A percentile compares a stretch with the other conserved stretches of the same genome.
These are phyloP conservation scores for Myrmaecium sp. DNA, from an alignment of 2,329 filamentous ascomycete genomes.

Conservation along the genomic window DNA sequence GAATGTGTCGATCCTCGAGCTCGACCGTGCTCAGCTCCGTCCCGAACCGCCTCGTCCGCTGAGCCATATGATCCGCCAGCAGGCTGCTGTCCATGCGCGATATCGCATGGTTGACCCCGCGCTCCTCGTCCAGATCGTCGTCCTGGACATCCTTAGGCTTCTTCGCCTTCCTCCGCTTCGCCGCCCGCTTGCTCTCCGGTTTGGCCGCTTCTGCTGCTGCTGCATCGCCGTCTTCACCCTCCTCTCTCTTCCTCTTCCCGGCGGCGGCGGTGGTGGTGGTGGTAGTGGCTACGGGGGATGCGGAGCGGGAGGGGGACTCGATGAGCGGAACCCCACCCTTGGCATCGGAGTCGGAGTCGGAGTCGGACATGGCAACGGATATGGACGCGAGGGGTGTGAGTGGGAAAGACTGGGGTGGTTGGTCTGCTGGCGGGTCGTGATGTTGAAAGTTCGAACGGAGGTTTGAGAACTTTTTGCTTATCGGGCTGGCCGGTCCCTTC, in stretches of 20 bases:
- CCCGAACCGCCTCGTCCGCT: constrained; percentile 62
- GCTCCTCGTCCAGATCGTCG: constrained; percentile 29
- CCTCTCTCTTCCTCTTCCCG: constrained; percentile 25
- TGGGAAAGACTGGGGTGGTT: constrained; percentile 5
- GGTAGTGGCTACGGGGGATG: constrained; percentile 9
- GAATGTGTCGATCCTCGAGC: constrained; percentile 63
- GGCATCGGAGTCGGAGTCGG: constrained; percentile 28
- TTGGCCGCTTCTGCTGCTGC: no score
- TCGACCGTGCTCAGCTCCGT: constrained; percentile 70
- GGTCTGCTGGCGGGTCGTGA: constrained; percentile 8
- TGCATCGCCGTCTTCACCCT: constrained; percentile 12
- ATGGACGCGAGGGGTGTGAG: constrained; percentile 7
- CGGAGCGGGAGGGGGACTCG: constrained; percentile 20
- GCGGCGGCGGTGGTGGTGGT: constrained; percentile 13
- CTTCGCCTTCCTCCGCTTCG: constrained; percentile 40
- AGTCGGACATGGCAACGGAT: constrained; percentile 10
- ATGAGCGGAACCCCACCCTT: constrained; percentile 27
- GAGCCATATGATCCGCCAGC: constrained; percentile 70
- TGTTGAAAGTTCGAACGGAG: background rate
- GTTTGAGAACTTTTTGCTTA: constrained; percentile 9
- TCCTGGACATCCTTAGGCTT: constrained; percentile 47
- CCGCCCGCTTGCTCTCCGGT: constrained; percentile 18
- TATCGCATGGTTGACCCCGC: constrained; percentile 60
- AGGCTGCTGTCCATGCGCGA: constrained; percentile 68
- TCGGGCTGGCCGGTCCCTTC: constrained; percentile 11